Evolutionary conservation across 2,329 filamentous ascomycete genomes (phyloP).

Genomic region (Aciculosporium take): DNA sequence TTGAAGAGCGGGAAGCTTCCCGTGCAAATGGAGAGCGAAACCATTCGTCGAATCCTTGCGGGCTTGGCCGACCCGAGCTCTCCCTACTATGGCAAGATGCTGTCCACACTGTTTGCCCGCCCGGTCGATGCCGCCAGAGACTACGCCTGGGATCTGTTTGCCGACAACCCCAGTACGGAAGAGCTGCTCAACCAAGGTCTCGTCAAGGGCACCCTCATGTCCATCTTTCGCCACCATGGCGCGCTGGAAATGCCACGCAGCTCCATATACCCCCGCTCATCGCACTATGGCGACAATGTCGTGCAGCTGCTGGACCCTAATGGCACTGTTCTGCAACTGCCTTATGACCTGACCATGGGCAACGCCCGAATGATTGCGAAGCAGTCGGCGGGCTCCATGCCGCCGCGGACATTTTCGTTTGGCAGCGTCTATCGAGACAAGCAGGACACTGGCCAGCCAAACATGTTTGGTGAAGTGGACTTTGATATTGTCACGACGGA

Average conservation of each 20-base stretch:
- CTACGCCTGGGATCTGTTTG: constrained; percentile 60
- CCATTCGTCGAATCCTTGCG: constrained; percentile 68
- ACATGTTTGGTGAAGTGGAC: constrained; percentile 76
- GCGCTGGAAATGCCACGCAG: constrained; percentile 68
- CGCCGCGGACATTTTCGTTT: constrained; percentile 73
- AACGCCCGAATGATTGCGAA: constrained; percentile 75
- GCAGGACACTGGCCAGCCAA: constrained; percentile 65
- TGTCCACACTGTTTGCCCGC: constrained; percentile 69
- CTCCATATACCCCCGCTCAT: constrained; percentile 66
- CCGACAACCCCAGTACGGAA: constrained; percentile 34
- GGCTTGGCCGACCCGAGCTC: constrained; percentile 71
- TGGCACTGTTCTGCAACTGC: constrained; percentile 84
- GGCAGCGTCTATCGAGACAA: constrained; percentile 76
- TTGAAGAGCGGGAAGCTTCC: constrained; percentile 77
- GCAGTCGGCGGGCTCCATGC: constrained; percentile 40
- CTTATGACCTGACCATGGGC: constrained; percentile 81
- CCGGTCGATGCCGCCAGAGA: constrained; percentile 69
- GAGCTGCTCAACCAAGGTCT: constrained; percentile 58
- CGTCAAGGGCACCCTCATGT: constrained; percentile 58
- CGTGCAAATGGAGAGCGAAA: constrained; percentile 84
- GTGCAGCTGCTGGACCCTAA: constrained; percentile 70
- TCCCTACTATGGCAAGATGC: constrained; percentile 78
- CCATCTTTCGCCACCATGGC: constrained; percentile 78
- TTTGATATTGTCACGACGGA: constrained; percentile 89
- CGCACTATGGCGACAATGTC: constrained; percentile 58